Evolutionary conservation across 2,329 filamentous ascomycete species (phyloP).

Genomic region (Aspergillus pseudoglaucus): DNA sequence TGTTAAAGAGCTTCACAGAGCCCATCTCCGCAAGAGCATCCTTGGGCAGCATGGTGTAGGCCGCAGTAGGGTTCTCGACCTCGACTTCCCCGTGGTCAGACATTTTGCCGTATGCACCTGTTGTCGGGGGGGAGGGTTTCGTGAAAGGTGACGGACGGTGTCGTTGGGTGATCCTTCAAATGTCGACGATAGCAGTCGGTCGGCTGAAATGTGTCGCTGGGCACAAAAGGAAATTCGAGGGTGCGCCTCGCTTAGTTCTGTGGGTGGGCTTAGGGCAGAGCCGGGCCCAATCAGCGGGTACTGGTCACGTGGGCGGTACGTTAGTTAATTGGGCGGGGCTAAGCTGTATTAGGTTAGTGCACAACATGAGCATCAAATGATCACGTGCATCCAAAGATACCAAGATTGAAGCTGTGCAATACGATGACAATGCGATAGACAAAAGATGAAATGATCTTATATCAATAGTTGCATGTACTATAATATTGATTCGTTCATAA

Average conservation of each 20-base stretch:
- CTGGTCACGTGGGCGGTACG: constrained; percentile 18
- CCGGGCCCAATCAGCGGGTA: constrained; percentile 14
- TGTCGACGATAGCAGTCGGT: constrained; percentile 30
- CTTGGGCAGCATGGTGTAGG: constrained; percentile 79
- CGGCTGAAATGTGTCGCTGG: constrained; percentile 29
- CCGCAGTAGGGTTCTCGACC: constrained; percentile 67
- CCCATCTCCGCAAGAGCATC: constrained; percentile 84
- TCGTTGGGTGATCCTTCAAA: constrained; percentile 32
- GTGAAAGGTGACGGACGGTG: constrained; percentile 34
- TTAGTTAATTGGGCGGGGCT: not conserved
- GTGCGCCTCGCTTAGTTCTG: constrained; percentile 39
- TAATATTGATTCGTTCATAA: too few relatives aligned
- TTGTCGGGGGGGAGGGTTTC: constrained; percentile 33
- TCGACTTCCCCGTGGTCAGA: constrained; percentile 94
- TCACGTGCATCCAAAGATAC: too few relatives aligned
- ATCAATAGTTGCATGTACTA: too few relatives aligned
- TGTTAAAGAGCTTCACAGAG: constrained; percentile 95
- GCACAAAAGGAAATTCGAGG: constrained; percentile 30
- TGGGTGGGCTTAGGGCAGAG: constrained; percentile 34
- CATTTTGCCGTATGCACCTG: constrained; percentile 55
- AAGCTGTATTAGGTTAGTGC: constrained; percentile 4
- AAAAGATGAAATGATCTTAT: too few relatives aligned
- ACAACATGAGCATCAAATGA: too few relatives aligned
- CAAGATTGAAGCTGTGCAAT: too few relatives aligned
- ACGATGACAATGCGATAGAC: too few relatives aligned